Evolutionary conservation across 768 basidiomycete species (phyloP), one percentile per base, ranked within the genome.

Genomic region (Leccinum incarnatum): DNA sequence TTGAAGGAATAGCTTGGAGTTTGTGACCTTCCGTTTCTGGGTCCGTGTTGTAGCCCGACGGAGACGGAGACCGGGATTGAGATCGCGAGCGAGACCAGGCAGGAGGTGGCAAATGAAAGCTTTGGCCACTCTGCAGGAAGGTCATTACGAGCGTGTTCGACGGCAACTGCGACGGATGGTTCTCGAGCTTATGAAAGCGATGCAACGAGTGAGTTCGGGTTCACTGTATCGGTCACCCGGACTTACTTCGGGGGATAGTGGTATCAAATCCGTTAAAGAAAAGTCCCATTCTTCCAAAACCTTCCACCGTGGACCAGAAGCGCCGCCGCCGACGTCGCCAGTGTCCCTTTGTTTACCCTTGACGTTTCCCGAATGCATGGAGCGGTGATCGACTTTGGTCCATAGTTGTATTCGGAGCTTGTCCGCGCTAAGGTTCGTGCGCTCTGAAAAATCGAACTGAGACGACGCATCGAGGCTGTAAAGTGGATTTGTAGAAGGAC

Each of bases 401-500:
- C 85, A 87, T 48, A 88, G 68, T 63, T 83, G 81, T 2, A 90
- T 75, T 40, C 73, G 82, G 59, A 92, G 65, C 45, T 66, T 76
- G 50, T 80, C 74, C 2, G 79, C 77, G 61, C 80, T 81, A n/a
- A 81, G 69, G 65, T 89, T 78, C 2, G 80, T 78, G 74, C 80
- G 81, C 17, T 76, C 71, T 0, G 81, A 77, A 66, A 87, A 87
- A 51, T 87, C 85, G 27, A 71, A 72, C 32, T 76, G 70, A 5
- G 79, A 76, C 14, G 67, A 74, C 7, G 78, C 69, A 65, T 94
- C 86, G 17, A 90, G 74, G 1, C 78, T 55, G 65, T 93, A 96
- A 23, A 77, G 72, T 1, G 95, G 95, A 69, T 93, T 91, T 1
- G 89, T 94, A 1, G 94, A 95, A 4, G 93, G 89, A 23, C 77